Evolutionary conservation across 2,329 filamentous ascomycete genomes (phyloP).

Genomic region (Aaosphaeria arxii): DNA sequence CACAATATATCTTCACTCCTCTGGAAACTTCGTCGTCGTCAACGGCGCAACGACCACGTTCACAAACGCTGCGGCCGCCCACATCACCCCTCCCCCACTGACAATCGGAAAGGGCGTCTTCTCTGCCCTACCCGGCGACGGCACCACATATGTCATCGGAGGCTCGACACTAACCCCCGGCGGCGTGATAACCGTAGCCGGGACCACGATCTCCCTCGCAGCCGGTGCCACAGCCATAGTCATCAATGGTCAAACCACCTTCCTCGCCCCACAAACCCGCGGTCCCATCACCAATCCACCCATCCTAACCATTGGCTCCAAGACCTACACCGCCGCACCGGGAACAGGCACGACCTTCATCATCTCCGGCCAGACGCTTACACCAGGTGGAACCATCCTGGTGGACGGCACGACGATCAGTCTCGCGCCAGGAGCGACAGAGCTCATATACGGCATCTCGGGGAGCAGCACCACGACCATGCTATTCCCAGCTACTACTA

Average conservation of each 20-base stretch:
- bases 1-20: conserved; percentile 29
- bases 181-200: conserved; percentile 25
- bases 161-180: conserved; percentile 39
- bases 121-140: conserved; percentile 25
- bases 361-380: conserved; percentile 38
- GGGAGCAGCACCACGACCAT: conserved; percentile 30
- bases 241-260: conserved; percentile 31
- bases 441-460: conserved; percentile 34
- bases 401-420: conserved; percentile 31
- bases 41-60: conserved; percentile 36
- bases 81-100: conserved; percentile 24
- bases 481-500: conserved; percentile 40
- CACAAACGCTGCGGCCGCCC: conserved; percentile 16
- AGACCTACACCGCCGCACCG: conserved; percentile 23
- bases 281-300: conserved; percentile 22
- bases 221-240: conserved; percentile 25
- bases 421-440: conserved; percentile 34
- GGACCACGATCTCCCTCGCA: conserved; percentile 28
- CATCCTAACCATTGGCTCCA: conserved; percentile 27
- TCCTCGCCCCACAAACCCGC: conserved; percentile 19
- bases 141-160: conserved; percentile 36
- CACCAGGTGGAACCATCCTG: conserved; percentile 34
- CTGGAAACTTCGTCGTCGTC: conserved; percentile 28
- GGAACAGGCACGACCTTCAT: conserved; percentile 32
- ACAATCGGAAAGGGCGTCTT: conserved; percentile 27